Evolutionary conservation across 495 filamentous ascomycete genomes (phyloP), one percentile per base, ranked within the genome.

Genomic region (Aspergillus olivimuriae): DNA sequence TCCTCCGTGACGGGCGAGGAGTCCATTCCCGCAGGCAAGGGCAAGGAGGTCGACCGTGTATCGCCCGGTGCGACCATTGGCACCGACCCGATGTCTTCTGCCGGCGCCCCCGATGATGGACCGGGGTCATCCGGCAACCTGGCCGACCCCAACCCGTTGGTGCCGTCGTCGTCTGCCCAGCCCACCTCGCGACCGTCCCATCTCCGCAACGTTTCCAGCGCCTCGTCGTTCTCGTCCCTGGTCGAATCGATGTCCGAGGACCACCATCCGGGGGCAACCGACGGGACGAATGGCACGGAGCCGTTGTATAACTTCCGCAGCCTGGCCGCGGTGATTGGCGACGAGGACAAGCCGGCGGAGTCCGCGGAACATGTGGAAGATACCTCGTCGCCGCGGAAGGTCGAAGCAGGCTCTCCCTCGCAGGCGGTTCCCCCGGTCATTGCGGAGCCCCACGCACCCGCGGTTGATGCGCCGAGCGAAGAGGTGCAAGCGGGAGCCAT

Each of bases 231-330:
- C 11, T 94, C 88, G 2, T 89, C 86, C 0, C 65, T 84, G 8
- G 67, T 78, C 16, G 86, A 89, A 38, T 84, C 77, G 12, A 65
- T 70, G 12, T 67, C 75, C 2, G 83, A 76, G 2, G 52, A 77
- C 32, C 63, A 46, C n/a, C n/a, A n/a, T 51, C 38, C 50, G 47
- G 37, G 37, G 15, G n/a, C 63, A n/a, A 56, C 58, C 17, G 65
- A 69, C 40, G 76, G 74, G 6, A 75, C n/a, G n/a, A n/a, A 69
- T 18, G 77, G 70, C 47, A 65, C 75, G 1, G 90, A 95, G 52
- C 79, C 86, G 2, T 80, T 94, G 79, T 90, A 94, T 67, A 95
- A 94, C 61, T 95, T 96, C 53, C 72, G 86, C 41, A 95, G 88
- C 51, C 69, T 96, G 19, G 86, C 86, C 3, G 86, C 84, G 46